Evolutionary conservation across 805 yeast genomes (phyloP), one percentile per base, ranked within the genome.

Genomic region (Spencermartinsiella europaea): DNA sequence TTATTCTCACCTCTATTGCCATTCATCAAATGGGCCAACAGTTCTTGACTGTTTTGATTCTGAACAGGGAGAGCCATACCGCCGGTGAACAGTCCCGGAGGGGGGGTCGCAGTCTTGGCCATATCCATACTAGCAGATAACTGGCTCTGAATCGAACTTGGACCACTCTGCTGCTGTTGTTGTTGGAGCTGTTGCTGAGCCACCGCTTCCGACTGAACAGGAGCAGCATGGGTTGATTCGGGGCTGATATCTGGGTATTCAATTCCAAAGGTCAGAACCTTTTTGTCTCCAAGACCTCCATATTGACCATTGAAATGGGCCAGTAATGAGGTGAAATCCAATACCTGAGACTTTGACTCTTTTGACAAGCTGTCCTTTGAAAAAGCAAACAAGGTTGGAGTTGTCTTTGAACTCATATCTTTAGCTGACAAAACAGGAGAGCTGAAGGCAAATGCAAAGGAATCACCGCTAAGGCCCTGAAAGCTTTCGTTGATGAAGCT

Each of bases 11-110:
- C 50, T 43, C 39, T 42, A 42, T 83, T 85, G 22, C 95, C 95
- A 56, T 83, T 82, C 81, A 89, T 82, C 61, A 89, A 71, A 64
- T 88, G 96, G 48, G 80, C 86, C 57, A 89, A 73, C 59, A 89
- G 73, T 61, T 88, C 95, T 35, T 88, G 81, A 49, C 90, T 83
- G 41, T 85, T 79, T 46, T 57, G 58, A 44, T 48, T 50, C 50
- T 55, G 45, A 39, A 35, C 43, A 33, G 46, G 42, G 15, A 45
- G 42, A 42, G 43, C 44, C 34, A 36, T 51, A 41, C 49, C 61
- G 56, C 14, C 50, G 31, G 59, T 51, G 56, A 79, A 77, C 55
- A 82, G 71, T 3, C 89, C 89, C 4, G 89, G 91, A 34, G 90
- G 90, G 3, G 88, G 85, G 3, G 86, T 76, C 15, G 77, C 68